Evolutionary conservation across 768 basidiomycete species (phyloP).

Genomic region (Termitomyces sp.): DNA sequence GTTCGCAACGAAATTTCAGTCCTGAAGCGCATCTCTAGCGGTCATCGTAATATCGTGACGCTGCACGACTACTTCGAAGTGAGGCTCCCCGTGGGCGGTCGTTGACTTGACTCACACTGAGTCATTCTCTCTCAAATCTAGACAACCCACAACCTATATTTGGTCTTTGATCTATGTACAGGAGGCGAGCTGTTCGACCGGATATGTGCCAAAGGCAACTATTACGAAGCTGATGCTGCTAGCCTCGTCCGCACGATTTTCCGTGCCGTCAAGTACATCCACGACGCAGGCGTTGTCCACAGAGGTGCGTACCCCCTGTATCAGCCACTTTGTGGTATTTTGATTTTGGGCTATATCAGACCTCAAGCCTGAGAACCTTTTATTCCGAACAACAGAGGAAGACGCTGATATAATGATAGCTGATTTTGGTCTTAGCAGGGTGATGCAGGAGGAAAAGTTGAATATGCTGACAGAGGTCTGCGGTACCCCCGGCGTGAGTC

Average conservation of each 20-base stretch:
- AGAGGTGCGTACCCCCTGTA: slow-evolving; percentile 44
- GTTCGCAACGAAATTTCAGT: slow-evolving; percentile 97
- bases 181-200: slow-evolving; percentile 99
- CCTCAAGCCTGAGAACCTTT: slow-evolving; percentile 95
- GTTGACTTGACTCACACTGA: neutral
- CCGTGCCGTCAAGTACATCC: slow-evolving; percentile 86
- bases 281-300: slow-evolving; percentile 90
- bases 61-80: slow-evolving; percentile 97
- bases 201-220: slow-evolving; percentile 96
- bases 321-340: neutral
- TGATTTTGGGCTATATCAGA: slow-evolving; percentile 37
- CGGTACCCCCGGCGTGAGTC: slow-evolving; percentile 79
- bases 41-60: slow-evolving; percentile 87
- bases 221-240: slow-evolving; percentile 94
- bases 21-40: slow-evolving; percentile 88
- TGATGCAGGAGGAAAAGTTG: slow-evolving; percentile 89
- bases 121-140: slow-evolving; percentile 21
- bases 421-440: slow-evolving; percentile 89
- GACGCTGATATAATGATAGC: slow-evolving; percentile 96
- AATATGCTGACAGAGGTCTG: slow-evolving; percentile 91
- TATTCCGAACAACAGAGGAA: slow-evolving; percentile 87
- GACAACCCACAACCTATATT: slow-evolving; percentile 91
- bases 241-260: slow-evolving; percentile 83
- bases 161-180: slow-evolving; percentile 94
- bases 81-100: slow-evolving; percentile 9